A percentile compares a stretch with the other conserved stretches of the same genome.
These are phyloP conservation scores for Drosera capensis DNA, from an alignment of 148 eudicot genomes.

Conservation along the genomic window DNA sequence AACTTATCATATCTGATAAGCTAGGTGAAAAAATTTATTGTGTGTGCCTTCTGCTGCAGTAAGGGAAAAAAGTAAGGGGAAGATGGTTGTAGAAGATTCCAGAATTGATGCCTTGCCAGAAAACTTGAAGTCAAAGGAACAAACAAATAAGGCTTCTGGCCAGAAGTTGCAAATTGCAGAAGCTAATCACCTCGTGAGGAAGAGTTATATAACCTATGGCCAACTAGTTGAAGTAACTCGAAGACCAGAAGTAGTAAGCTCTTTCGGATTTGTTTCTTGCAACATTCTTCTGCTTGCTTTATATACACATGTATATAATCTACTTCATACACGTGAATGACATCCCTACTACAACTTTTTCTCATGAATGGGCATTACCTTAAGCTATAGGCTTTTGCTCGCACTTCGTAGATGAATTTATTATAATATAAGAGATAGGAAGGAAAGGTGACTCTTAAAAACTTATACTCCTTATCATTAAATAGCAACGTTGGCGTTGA, in stretches of 20 bases:
- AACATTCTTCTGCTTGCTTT: not conserved
- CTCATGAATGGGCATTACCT: too few relatives aligned
- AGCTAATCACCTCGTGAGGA: slow-evolving; percentile 3
- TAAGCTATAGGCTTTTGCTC: too few relatives aligned
- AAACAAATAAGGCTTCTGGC: slow-evolving; percentile 13
- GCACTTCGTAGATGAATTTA: too few relatives aligned
- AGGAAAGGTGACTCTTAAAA: too few relatives aligned
- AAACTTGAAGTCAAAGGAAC: slow-evolving; percentile 12
- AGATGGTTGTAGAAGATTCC: slow-evolving; percentile 6
- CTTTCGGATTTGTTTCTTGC: not conserved
- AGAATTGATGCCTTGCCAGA: slow-evolving; percentile 7
- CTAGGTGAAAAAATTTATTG: slow-evolving; percentile 47
- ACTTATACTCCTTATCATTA: too few relatives aligned
- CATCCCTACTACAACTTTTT: too few relatives aligned
- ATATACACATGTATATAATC: not conserved
- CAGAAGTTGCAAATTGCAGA: slow-evolving; percentile 18
- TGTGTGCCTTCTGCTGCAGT: slow-evolving; percentile 14
- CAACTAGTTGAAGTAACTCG: slow-evolving; percentile 34
- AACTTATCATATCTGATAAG: slow-evolving; percentile 33
- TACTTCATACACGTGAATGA: too few relatives aligned
- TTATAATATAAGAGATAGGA: too few relatives aligned
- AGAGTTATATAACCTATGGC: slow-evolving; percentile 15
- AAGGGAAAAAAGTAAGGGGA: slow-evolving; percentile 14
- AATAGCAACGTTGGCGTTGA: too few relatives aligned
- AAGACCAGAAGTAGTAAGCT: slow-evolving; percentile 69